Evolutionary conservation across 345 rosid species (phyloP).

Genomic region (Linum lewisii): DNA sequence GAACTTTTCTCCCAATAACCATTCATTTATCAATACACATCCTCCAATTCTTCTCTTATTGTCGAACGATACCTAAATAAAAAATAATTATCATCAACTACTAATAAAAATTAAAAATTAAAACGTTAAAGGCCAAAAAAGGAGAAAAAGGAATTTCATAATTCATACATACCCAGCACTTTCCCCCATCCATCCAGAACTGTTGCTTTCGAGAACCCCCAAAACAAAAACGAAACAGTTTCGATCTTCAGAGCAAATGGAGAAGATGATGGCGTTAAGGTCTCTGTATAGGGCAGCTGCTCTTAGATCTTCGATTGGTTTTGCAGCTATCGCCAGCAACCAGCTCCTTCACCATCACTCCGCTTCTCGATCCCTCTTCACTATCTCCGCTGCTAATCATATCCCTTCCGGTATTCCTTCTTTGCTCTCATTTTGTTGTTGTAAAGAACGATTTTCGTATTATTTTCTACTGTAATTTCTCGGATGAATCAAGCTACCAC

Average conservation of each 20-base stretch:
- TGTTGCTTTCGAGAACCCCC: neutral
- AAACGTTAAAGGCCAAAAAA: too few species aligned
- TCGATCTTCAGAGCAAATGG: conserved; percentile 2
- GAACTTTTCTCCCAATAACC: too few species aligned
- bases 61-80: too few species aligned
- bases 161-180: too few species aligned
- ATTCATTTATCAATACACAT: too few species aligned
- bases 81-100: too few species aligned
- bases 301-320: conserved; percentile 13
- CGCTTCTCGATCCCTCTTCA: conserved; percentile 14
- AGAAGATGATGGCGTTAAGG: conserved; percentile 25
- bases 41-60: too few species aligned
- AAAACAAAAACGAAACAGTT: neutral
- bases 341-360: conserved; percentile 13
- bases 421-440: neutral
- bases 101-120: too few species aligned
- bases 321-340: conserved; percentile 10
- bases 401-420: conserved; percentile 9
- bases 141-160: too few species aligned
- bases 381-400: conserved; percentile 9
- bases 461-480: too few species aligned
- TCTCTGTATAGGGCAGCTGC: conserved; percentile 22
- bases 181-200: too few species aligned
- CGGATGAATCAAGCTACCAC: too few species aligned
- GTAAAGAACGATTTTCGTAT: neutral